Conservation (phyloP, 2,329 filamentous ascomycete genomes). For the Cordyceps fumosorosea region DNA sequence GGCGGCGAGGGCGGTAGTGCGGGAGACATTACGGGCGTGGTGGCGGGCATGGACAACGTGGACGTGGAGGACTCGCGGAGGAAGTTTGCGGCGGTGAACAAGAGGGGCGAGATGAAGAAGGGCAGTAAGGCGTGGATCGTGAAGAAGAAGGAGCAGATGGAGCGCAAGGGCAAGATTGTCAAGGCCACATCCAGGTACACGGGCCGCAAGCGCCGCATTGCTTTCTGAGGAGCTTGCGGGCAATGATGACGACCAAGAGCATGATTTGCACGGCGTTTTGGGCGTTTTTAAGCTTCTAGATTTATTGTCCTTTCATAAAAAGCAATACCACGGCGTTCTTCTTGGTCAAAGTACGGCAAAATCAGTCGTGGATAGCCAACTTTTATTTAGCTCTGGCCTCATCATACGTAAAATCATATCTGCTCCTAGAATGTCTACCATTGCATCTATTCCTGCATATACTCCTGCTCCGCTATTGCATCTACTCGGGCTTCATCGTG, state of each 20-base stretch:
- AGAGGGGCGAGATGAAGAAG: conserved; percentile 55
- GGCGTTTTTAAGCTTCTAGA: conserved; percentile 3
- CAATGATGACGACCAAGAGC: conserved; percentile 2
- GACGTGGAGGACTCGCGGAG: conserved; percentile 68
- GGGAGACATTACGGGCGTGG: conserved; percentile 81
- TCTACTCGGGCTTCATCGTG: conserved; percentile 86
- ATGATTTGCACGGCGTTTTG: conserved; percentile 19
- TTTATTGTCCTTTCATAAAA: background rate
- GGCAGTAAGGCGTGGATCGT: conserved; percentile 79
- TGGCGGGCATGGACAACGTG: conserved; percentile 82
- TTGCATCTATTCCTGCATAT: background rate
- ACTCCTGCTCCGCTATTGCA: conserved; percentile 12
- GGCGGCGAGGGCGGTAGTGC: conserved; percentile 43
- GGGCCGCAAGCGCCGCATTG: conserved; percentile 73
- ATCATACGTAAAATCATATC: conserved; percentile 13
- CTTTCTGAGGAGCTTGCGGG: conserved; percentile 49
- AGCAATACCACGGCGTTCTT: conserved; percentile 5
- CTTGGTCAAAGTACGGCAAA: background rate
- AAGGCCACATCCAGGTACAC: conserved; percentile 92
- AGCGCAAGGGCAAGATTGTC: conserved; percentile 88
- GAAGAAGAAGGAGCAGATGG: conserved; percentile 88
- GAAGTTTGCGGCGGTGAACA: conserved; percentile 39
- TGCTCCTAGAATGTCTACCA: background rate
- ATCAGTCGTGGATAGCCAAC: background rate
- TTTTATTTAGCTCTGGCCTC: conserved; percentile 9